phyloP scores from a whole-genome alignment of 495 filamentous ascomycete genomes.

The Trichoderma virens region DNA sequence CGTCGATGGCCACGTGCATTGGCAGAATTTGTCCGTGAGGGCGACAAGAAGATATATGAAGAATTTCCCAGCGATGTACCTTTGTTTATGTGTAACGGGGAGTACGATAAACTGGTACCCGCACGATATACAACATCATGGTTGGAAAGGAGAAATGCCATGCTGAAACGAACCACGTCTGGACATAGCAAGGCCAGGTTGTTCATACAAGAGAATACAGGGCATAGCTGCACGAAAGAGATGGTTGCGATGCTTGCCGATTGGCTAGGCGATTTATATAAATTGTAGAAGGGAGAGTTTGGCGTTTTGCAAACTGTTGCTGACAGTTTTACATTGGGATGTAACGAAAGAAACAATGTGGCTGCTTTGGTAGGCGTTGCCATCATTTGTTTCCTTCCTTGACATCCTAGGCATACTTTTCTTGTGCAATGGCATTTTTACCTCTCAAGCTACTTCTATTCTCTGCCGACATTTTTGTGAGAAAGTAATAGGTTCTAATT shows the following conservation, averaged over 20 bases:
- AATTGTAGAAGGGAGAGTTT: no score
- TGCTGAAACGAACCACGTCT: not conserved
- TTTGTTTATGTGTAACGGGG: slow-evolving; percentile 14
- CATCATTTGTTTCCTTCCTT: no score
- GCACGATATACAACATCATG: slow-evolving; percentile 12
- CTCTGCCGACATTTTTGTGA: no score
- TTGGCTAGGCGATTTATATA: slow-evolving; percentile 10
- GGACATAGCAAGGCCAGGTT: not conserved
- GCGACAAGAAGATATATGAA: slow-evolving; percentile 15
- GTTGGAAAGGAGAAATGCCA: slow-evolving; percentile 11
- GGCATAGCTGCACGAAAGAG: slow-evolving; percentile 17
- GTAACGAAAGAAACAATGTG: no score
- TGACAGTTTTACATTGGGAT: no score
- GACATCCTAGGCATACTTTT: no score
- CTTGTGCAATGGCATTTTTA: no score
- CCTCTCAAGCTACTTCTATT: no score
- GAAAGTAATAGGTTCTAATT: no score
- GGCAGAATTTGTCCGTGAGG: slow-evolving; percentile 12
- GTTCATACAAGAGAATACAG: slow-evolving; percentile 16
- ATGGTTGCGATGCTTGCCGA: slow-evolving; percentile 16
- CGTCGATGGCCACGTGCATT: slow-evolving; percentile 12
- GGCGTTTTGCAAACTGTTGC: no score
- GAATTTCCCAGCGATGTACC: slow-evolving; percentile 15
- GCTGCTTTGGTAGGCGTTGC: no score
- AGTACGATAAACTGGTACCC: slow-evolving; percentile 14